Evolutionary conservation across 768 basidiomycete genomes (phyloP), one percentile per base, ranked within the genome.

Genomic region (Lentinula sp.): DNA sequence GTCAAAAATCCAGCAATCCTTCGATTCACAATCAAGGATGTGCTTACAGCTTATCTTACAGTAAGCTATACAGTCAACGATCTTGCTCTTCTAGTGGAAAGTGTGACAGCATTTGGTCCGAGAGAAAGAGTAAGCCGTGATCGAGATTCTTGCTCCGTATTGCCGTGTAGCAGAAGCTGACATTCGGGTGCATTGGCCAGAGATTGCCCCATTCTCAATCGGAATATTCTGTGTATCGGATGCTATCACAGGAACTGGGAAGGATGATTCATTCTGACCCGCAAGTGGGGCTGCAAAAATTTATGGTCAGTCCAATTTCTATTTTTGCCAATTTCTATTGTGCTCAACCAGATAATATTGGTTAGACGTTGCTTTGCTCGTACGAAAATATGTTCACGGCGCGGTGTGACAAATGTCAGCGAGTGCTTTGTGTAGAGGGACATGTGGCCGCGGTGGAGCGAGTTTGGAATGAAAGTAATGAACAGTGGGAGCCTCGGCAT

Each of bases 371-470:
- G 23, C 76, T 89, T 21, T 70, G 71, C 4, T 76, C 83, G 0
- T 92, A 91, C 68, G 75, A 76, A 35, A 79, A 76, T 5, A 71
- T 92, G 23, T 91, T 91, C 65, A 74, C 84, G 54, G 79, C 83
- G 35, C 79, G 74, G 3, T 93, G 90, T 65, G 71, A 71, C 23
- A 72, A 69, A 34, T 93, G 90, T 66, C 74, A 80, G 52, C 83
- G 89, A 16, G 85, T 91, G 31, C 72, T 91, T 21, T 86, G 87
- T 0, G 74, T 76, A 2, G 88, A 91, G 65, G 86, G 85, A 0
- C 87, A 91, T 68, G 76, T 88, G 7, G 90, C 89, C 1, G 85
- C 88, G 0, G 86, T 90, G 3, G 85, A 83, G 34, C 80, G 88
- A 48, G 66, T 81, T 31, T 87, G 82, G 82, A 73, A 62, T 28